Evolutionary conservation across 2,329 filamentous ascomycete species (phyloP).

Genomic region (Neofusicoccum ribis): DNA sequence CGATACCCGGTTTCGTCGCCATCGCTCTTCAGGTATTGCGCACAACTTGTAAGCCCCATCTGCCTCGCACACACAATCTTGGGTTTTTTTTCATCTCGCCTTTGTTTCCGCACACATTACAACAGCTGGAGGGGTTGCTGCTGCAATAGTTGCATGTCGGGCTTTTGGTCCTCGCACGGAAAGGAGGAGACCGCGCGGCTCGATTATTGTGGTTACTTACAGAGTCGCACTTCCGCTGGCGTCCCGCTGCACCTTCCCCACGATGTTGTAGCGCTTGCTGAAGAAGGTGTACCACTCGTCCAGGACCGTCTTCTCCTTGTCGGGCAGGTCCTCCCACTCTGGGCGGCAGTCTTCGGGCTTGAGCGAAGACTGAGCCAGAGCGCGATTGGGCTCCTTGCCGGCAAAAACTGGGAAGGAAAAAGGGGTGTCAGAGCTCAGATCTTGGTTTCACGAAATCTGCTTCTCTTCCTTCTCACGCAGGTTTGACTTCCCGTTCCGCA

Average conservation of each 20-base stretch:
- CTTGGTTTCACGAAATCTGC: background rate
- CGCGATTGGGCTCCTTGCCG: constrained; percentile 93
- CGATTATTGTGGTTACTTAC: constrained; percentile 16
- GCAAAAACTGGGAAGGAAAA: constrained; percentile 72
- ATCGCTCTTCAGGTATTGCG: background rate
- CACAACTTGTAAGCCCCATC: background rate
- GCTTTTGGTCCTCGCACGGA: background rate
- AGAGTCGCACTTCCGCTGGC: constrained; percentile 18
- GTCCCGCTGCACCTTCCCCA: constrained; percentile 52
- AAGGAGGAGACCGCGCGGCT: background rate
- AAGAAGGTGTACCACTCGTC: constrained; percentile 97
- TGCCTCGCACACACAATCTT: background rate
- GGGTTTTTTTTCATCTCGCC: background rate
- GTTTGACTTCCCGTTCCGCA: too few species aligned
- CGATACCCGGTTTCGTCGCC: background rate
- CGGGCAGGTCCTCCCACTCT: constrained; percentile 79
- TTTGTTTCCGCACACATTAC: background rate
- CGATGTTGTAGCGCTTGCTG: constrained; percentile 91
- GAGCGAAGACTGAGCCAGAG: constrained; percentile 81
- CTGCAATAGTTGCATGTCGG: background rate
- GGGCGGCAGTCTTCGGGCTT: constrained; percentile 80
- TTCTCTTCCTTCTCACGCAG: background rate
- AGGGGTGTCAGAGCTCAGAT: background rate
- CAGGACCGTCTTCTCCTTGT: constrained; percentile 81
- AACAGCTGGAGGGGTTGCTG: background rate